A percentile compares a stretch with the other conserved stretches of the same genome.
Evolutionary conservation across 176 grass and related monocot genomes (phyloP).

Genomic region (Saccharum officinarum): DNA sequence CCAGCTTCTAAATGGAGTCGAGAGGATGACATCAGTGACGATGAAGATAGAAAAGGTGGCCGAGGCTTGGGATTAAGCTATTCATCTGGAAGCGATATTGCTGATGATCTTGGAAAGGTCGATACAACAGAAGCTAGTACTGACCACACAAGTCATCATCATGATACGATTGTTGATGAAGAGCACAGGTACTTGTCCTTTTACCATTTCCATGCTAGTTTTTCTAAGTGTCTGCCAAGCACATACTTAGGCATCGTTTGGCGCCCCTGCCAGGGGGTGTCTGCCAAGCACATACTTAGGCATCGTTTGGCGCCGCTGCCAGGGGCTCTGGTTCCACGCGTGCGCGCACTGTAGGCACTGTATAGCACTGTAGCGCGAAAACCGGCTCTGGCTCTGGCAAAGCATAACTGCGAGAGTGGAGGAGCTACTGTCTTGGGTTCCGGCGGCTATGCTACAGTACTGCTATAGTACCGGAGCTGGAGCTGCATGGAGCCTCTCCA

Average conservation of each 20-base stretch:
- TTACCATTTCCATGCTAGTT: slow-evolving; percentile 19
- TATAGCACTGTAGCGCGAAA: background rate
- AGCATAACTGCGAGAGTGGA: background rate
- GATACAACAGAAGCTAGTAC: slow-evolving; percentile 46
- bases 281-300: background rate
- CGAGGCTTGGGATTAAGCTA: slow-evolving; percentile 79
- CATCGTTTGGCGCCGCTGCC: background rate
- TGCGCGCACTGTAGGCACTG: background rate
- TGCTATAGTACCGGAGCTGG: background rate
- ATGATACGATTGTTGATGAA: slow-evolving; percentile 75
- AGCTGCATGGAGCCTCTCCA: background rate
- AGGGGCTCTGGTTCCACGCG: background rate
- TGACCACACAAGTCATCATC: slow-evolving; percentile 41
- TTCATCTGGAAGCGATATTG: slow-evolving; percentile 94
- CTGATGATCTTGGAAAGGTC: slow-evolving; percentile 50
- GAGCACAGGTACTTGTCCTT: slow-evolving; percentile 61
- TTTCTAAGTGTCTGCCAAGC: slow-evolving; percentile 13
- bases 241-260: background rate
- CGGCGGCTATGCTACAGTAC: background rate
- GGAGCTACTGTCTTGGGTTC: background rate
- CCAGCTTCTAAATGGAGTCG: slow-evolving; percentile 92
- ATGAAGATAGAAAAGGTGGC: slow-evolving; percentile 65
- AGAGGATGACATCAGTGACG: slow-evolving; percentile 68
- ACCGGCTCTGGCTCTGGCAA: background rate
- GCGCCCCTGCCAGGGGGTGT: background rate